These are phyloP conservation scores for Triangularia setosa DNA, from an alignment of 2,329 filamentous ascomycete genomes.

Conservation along the genomic window DNA sequence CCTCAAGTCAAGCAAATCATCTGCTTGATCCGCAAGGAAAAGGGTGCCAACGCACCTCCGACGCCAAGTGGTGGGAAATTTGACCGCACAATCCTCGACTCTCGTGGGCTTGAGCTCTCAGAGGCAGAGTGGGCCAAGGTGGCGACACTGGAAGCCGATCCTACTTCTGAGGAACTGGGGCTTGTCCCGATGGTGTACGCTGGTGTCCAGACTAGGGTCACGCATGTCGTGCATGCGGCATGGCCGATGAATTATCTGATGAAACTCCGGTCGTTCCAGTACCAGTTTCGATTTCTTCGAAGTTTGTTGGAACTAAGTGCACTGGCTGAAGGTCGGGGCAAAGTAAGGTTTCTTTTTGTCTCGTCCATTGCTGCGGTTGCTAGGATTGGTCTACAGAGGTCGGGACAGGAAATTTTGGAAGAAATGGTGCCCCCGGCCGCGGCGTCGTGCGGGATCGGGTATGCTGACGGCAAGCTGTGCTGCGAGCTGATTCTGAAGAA, in stretches of 20 bases:
- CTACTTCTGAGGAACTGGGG: background rate
- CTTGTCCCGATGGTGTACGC: background rate
- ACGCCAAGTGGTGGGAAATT: too few species aligned
- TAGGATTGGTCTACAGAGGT: too few species aligned
- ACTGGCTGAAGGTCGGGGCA: background rate
- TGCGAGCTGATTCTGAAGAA: background rate
- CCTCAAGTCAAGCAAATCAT: background rate
- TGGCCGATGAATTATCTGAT: conserved; percentile 1
- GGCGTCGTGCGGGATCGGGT: background rate
- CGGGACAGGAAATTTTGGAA: background rate
- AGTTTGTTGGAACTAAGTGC: background rate
- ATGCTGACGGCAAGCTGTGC: background rate
- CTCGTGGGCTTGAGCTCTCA: too few species aligned
- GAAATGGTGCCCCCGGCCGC: background rate
- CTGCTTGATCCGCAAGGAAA: background rate
- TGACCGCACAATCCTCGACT: too few species aligned
- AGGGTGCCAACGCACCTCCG: too few species aligned
- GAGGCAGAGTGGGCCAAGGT: background rate
- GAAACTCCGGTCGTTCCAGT: background rate
- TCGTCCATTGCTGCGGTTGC: background rate
- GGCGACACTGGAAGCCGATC: background rate
- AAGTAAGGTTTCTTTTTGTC: background rate
- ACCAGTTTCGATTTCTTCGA: background rate
- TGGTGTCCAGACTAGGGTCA: background rate
- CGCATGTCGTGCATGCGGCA: background rate